Evolutionary conservation across 2,329 filamentous ascomycete species (phyloP).

Genomic region (Paecilomyces sp.): DNA sequence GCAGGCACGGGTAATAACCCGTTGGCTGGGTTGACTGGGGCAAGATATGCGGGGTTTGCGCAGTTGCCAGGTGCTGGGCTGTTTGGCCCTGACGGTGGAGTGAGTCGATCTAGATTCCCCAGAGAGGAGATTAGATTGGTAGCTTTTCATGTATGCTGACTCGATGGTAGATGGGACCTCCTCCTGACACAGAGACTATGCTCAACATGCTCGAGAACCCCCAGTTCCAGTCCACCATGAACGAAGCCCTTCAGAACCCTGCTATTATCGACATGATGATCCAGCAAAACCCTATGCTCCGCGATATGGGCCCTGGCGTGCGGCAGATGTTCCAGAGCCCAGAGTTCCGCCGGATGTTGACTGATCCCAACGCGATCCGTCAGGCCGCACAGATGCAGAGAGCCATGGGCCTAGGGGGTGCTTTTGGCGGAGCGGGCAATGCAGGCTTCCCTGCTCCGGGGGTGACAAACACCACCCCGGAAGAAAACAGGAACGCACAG

Average conservation of each 20-base stretch:
- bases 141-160: constrained; percentile 2
- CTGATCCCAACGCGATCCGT: constrained; percentile 76
- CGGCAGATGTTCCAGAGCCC: constrained; percentile 83
- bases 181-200: constrained; percentile 72
- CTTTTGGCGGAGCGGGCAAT: constrained; percentile 37
- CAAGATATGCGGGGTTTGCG: constrained; percentile 85
- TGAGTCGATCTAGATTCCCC: constrained; percentile 44
- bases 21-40: constrained; percentile 82
- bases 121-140: not conserved
- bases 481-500: constrained; percentile 33
- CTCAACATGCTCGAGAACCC: constrained; percentile 83
- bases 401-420: constrained; percentile 49
- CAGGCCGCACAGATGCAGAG: constrained; percentile 78
- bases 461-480: constrained; percentile 75
- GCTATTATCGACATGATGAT: constrained; percentile 92
- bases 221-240: constrained; percentile 77
- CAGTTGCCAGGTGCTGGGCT: constrained; percentile 79
- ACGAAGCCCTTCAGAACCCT: constrained; percentile 94
- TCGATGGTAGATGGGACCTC: constrained; percentile 71
- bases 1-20: constrained; percentile 68
- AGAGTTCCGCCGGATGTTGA: constrained; percentile 85
- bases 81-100: constrained; percentile 91
- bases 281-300: constrained; percentile 76
- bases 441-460: constrained; percentile 80
- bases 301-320: constrained; percentile 63